A percentile compares a stretch with the other conserved stretches of the same genome.
These are phyloP conservation scores for Candida vartiovaarae DNA, from an alignment of 805 yeast species.

Conservation along the genomic window DNA sequence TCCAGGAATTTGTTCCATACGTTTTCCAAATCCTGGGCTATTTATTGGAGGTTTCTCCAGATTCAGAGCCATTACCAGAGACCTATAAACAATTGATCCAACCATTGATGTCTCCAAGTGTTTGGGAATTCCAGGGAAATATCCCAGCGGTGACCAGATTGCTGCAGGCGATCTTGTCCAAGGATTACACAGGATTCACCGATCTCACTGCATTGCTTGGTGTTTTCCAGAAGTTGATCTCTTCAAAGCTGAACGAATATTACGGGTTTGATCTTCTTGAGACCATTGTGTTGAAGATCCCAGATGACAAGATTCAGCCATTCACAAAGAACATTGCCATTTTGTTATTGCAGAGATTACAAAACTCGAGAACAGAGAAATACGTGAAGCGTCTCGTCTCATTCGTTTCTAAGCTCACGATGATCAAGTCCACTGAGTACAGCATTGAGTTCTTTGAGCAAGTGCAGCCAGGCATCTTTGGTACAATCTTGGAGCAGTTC, in stretches of 20 bases:
- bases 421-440: conserved; percentile 42
- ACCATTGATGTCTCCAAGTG: conserved; percentile 81
- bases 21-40: conserved; percentile 85
- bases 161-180: conserved; percentile 54
- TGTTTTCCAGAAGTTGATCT: conserved; percentile 88
- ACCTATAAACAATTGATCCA: conserved; percentile 59
- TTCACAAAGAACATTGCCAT: conserved; percentile 68
- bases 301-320: conserved; percentile 40
- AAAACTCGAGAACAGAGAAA: conserved; percentile 74
- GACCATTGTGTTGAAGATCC: conserved; percentile 52
- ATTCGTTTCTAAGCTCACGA: conserved; percentile 50
- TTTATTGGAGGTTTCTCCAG: conserved; percentile 57
- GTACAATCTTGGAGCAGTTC: conserved; percentile 38
- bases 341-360: conserved; percentile 72
- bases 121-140: conserved; percentile 92
- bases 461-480: conserved; percentile 57
- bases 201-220: conserved; percentile 79
- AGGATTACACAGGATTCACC: conserved; percentile 28
- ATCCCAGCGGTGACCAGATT: conserved; percentile 88
- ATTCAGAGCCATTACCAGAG: conserved; percentile 45
- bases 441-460: conserved; percentile 59
- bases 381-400: conserved; percentile 64
- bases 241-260: conserved; percentile 74
- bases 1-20: conserved; percentile 92
- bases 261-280: conserved; percentile 84